These are phyloP conservation scores for Candida xyloterini DNA, from an alignment of 805 yeast genomes.

Conservation along the genomic window DNA sequence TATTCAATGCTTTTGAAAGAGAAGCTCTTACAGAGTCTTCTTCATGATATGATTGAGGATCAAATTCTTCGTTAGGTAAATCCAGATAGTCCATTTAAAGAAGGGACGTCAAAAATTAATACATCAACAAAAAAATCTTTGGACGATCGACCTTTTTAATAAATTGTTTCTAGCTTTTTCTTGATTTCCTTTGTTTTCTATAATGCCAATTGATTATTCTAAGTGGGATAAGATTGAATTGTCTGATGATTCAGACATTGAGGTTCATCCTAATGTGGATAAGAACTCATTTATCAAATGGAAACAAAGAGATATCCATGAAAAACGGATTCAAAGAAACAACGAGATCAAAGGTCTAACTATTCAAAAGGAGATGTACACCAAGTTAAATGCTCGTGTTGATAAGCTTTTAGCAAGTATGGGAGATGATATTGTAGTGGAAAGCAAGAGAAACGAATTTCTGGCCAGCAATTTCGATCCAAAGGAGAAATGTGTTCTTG, in stretches of 20 bases:
- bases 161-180: constrained; percentile 9
- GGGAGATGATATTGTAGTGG: constrained; percentile 36
- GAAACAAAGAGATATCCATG: constrained; percentile 98
- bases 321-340: constrained; percentile 78
- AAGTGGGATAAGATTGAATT: constrained; percentile 97
- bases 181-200: constrained; percentile 1
- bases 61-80: constrained; percentile 10
- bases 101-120: not conserved
- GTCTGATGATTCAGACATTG: constrained; percentile 95
- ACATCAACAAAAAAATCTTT: not conserved
- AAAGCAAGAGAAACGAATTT: constrained; percentile 36
- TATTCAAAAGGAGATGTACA: constrained; percentile 79
- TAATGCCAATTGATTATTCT: constrained; percentile 73
- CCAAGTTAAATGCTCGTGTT: constrained; percentile 68
- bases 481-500: constrained; percentile 47
- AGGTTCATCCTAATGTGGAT: constrained; percentile 98
- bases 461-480: constrained; percentile 55
- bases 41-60: constrained; percentile 2
- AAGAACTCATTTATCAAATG: constrained; percentile 87
- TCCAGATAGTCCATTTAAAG: constrained; percentile 9
- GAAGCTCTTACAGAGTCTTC: constrained; percentile 19
- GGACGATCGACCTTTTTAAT: constrained; percentile 1
- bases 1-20: constrained; percentile 19
- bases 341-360: constrained; percentile 72
- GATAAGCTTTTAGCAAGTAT: constrained; percentile 53